Evolutionary conservation across 2,329 filamentous ascomycete genomes (phyloP).

Genomic region (Trichoderma sp.): DNA sequence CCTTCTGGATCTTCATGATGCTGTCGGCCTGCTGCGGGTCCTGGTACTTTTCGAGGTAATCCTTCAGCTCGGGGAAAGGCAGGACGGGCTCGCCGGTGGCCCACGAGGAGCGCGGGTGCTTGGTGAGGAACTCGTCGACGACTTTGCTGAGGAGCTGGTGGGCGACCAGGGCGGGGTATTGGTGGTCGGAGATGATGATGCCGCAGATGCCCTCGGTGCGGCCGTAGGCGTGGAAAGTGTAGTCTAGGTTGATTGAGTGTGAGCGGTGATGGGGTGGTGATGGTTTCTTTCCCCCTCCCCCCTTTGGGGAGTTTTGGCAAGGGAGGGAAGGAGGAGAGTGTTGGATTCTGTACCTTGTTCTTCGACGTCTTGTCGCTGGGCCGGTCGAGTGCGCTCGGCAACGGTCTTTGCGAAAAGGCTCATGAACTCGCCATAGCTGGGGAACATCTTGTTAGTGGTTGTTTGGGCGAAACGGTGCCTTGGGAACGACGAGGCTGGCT

Average conservation of each 20-base stretch:
- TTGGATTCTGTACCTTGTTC: slow-evolving; percentile 60
- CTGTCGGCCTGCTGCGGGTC: slow-evolving; percentile 86
- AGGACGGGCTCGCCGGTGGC: slow-evolving; percentile 53
- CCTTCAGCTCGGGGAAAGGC: slow-evolving; percentile 70
- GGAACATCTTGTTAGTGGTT: not conserved
- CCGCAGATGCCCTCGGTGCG: slow-evolving; percentile 72
- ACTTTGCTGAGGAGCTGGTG: slow-evolving; percentile 85
- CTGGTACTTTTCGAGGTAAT: slow-evolving; percentile 74
- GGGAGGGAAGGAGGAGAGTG: not conserved
- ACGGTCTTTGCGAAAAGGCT: slow-evolving; percentile 83
- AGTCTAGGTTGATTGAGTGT: slow-evolving; percentile 41
- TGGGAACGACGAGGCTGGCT: not conserved
- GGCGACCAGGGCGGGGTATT: slow-evolving; percentile 75
- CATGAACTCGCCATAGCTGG: slow-evolving; percentile 64
- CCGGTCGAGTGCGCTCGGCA: slow-evolving; percentile 78
- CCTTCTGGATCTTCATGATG: slow-evolving; percentile 93
- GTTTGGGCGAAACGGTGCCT: not conserved
- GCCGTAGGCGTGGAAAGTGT: slow-evolving; percentile 76
- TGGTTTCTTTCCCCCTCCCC: not conserved
- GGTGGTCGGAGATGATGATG: slow-evolving; percentile 73
- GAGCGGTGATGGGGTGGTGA: not conserved
- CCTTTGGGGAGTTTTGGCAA: not conserved
- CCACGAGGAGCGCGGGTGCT: slow-evolving; percentile 70
- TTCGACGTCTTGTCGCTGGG: slow-evolving; percentile 81
- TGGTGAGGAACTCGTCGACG: slow-evolving; percentile 79